phyloP scores from a whole-genome alignment of 805 yeast genomes.

The Candida glaebosa region DNA sequence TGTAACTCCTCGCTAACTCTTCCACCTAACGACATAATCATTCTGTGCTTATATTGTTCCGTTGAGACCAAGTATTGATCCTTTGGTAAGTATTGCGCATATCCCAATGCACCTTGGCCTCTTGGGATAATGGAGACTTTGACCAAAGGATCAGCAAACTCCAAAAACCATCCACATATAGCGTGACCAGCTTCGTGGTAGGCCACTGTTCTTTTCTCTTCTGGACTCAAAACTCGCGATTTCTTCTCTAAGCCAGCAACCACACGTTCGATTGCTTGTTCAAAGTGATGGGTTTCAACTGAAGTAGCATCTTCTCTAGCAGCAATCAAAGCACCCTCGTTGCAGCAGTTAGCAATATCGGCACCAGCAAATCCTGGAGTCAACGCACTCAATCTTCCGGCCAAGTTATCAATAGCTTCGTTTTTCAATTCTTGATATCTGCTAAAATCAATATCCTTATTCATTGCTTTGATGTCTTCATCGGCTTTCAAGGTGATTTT shows the following conservation, averaged over 20 bases:
- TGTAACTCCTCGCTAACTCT: constrained; percentile 88
- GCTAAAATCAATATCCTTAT: constrained; percentile 37
- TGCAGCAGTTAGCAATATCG: constrained; percentile 91
- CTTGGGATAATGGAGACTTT: constrained; percentile 94
- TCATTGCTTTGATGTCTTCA: constrained; percentile 32
- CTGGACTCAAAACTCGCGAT: constrained; percentile 70
- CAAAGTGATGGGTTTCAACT: constrained; percentile 74
- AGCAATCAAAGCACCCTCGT: constrained; percentile 91
- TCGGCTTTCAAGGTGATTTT: constrained; percentile 49
- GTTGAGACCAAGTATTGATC: constrained; percentile 78
- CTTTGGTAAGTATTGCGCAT: constrained; percentile 90
- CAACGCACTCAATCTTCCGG: constrained; percentile 83
- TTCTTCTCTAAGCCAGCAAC: constrained; percentile 92
- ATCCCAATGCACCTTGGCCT: constrained; percentile 94
- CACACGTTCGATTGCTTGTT: constrained; percentile 89
- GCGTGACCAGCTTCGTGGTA: constrained; percentile 98
- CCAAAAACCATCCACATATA: constrained; percentile 88
- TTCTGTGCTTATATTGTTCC: constrained; percentile 74
- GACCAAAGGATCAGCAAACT: constrained; percentile 84
- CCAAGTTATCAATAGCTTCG: constrained; percentile 53
- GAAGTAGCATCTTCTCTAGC: constrained; percentile 67
- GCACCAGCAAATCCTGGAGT: constrained; percentile 98
- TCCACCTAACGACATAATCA: constrained; percentile 95
- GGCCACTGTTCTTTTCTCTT: constrained; percentile 82
- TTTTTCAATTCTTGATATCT: constrained; percentile 37